phyloP scores from a whole-genome alignment of 1,284 basidiomycete species.

The Trametes pubescens region DNA sequence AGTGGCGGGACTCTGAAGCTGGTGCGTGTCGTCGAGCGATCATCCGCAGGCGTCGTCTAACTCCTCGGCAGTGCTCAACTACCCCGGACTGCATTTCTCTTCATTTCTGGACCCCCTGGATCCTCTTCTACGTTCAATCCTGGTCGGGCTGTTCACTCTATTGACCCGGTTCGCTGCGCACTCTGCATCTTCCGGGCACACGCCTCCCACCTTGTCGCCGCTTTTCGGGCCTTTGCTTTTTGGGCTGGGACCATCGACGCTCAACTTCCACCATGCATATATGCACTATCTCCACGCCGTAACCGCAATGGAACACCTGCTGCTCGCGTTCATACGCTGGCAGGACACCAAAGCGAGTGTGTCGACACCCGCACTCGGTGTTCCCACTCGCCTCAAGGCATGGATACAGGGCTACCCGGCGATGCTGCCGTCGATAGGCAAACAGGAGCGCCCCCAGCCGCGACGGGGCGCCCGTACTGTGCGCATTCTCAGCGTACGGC shows the following conservation, averaged over 20 bases:
- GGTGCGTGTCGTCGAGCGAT: slow-evolving; percentile 55
- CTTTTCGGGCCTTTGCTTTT: slow-evolving; percentile 90
- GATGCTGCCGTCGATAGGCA: slow-evolving; percentile 59
- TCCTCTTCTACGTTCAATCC: slow-evolving; percentile 62
- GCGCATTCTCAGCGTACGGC: slow-evolving; percentile 73
- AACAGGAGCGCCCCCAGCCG: slow-evolving; percentile 59
- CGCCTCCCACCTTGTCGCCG: slow-evolving; percentile 84
- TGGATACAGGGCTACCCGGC: slow-evolving; percentile 89
- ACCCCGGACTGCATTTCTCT: slow-evolving; percentile 74
- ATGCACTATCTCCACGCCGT: slow-evolving; percentile 82
- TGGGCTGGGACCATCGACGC: slow-evolving; percentile 69
- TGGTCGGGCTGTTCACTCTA: slow-evolving; percentile 76
- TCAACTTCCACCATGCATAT: slow-evolving; percentile 82
- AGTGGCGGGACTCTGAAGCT: slow-evolving; percentile 81
- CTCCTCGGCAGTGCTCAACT: slow-evolving; percentile 59
- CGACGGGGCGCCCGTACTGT: slow-evolving; percentile 78
- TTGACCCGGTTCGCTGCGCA: slow-evolving; percentile 84
- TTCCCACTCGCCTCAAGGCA: slow-evolving; percentile 81
- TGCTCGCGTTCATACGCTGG: slow-evolving; percentile 86
- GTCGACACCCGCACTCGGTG: slow-evolving; percentile 56
- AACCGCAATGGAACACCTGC: slow-evolving; percentile 87
- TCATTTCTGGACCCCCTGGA: slow-evolving; percentile 64
- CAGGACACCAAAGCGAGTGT: slow-evolving; percentile 58
- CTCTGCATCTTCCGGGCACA: slow-evolving; percentile 82
- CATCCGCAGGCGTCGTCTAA: slow-evolving; percentile 18